Conservation (phyloP, 2,329 filamentous ascomycete genomes). For the Neobulgaria alba region DNA sequence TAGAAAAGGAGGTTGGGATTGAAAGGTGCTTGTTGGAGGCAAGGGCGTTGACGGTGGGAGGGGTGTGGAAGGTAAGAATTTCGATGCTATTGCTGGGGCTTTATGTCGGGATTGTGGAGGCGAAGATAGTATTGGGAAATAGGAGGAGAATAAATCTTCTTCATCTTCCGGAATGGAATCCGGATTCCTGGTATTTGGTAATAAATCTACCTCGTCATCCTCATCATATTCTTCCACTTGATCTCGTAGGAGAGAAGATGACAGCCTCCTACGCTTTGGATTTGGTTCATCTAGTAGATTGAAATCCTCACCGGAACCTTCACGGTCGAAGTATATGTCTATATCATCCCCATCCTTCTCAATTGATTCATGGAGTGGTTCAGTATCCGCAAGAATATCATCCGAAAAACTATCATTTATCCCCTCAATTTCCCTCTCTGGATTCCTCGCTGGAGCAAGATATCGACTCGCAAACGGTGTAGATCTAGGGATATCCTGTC, state of each 20-base stretch:
- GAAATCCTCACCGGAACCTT: constrained; percentile 18
- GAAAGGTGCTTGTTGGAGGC: constrained; percentile 2
- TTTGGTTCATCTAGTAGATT: constrained; percentile 12
- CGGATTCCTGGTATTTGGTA: too few relatives aligned
- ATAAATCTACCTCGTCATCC: constrained; percentile 3
- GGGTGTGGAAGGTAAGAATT: constrained; percentile 25
- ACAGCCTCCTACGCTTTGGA: constrained; percentile 25
- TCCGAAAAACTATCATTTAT: constrained; percentile 20
- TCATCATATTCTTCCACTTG: constrained; percentile 4
- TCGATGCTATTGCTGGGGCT: constrained; percentile 20
- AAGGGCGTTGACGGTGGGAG: constrained; percentile 15
- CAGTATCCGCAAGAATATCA: constrained; percentile 9
- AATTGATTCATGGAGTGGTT: constrained; percentile 22
- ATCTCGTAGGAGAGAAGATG: constrained; percentile 14
- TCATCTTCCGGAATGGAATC: too few relatives aligned
- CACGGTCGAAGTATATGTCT: constrained; percentile 10
- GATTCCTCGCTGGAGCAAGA: constrained; percentile 19
- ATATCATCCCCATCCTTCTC: constrained; percentile 17
- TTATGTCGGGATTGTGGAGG: constrained; percentile 16
- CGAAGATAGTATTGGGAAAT: constrained; percentile 21
- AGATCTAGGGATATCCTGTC: constrained; percentile 16
- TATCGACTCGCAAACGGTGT: constrained; percentile 24
- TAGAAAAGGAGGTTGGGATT: constrained; percentile 17
- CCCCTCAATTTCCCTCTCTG: constrained; percentile 13
- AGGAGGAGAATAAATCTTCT: constrained; percentile 13